These are phyloP conservation scores for Cutaneotrichosporon mucoides DNA, from an alignment of 1,284 basidiomycete species.

Conservation along the genomic window DNA sequence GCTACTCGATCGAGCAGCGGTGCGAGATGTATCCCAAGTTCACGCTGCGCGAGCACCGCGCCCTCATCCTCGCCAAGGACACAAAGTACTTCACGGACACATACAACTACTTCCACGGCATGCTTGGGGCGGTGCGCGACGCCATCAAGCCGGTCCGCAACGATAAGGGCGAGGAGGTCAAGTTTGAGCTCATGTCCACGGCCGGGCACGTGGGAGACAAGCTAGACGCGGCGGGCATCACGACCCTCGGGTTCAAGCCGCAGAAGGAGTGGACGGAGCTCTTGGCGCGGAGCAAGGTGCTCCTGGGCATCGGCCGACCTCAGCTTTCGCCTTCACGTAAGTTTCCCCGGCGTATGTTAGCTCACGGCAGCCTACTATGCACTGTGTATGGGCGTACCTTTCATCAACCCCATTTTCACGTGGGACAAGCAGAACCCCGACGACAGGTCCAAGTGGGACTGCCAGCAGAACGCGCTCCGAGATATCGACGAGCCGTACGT, in stretches of 20 bases:
- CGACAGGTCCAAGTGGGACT: conserved; percentile 40
- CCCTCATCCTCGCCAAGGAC: conserved; percentile 45
- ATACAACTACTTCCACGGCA: conserved; percentile 2
- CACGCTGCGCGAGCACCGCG: conserved; percentile 35
- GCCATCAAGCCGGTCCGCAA: conserved; percentile 1
- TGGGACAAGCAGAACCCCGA: conserved; percentile 41
- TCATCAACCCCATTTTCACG: conserved; percentile 47
- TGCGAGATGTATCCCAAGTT: conserved; percentile 23
- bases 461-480: conserved; percentile 45
- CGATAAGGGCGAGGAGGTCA: conserved; percentile 7
- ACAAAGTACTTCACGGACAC: conserved; percentile 33
- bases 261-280: conserved; percentile 10
- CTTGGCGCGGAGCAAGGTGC: conserved; percentile 13
- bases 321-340: conserved; percentile 14
- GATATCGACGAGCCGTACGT: conserved; percentile 46
- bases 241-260: conserved; percentile 7
- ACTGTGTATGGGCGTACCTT: conserved; percentile 51
- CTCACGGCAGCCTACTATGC: conserved; percentile 47
- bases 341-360: background rate
- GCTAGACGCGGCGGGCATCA: conserved; percentile 4
- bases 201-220: conserved; percentile 17
- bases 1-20: conserved; percentile 46
- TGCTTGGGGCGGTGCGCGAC: conserved; percentile 8
- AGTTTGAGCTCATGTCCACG: conserved; percentile 30
- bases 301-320: conserved; percentile 16